phyloP scores from a whole-genome alignment of 78 protist genomes.

The Monosiga brevicollis region DNA sequence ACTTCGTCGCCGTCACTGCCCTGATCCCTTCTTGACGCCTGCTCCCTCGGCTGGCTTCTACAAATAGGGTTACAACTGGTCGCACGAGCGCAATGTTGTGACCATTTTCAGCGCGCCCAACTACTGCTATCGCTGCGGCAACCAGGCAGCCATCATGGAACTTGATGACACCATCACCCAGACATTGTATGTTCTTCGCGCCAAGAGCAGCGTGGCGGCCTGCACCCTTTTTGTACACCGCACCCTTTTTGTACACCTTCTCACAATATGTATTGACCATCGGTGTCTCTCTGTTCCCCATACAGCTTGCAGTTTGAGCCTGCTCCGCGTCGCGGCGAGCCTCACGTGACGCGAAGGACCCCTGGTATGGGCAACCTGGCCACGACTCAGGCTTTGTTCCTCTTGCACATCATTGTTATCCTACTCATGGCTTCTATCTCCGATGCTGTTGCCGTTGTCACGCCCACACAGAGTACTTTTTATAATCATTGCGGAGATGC shows the following conservation, averaged over 20 bases:
- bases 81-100: conserved; percentile 82
- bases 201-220: neutral
- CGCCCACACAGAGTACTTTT: too few species aligned
- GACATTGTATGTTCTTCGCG: conserved; percentile 65
- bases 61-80: conserved; percentile 85
- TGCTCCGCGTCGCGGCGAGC: conserved; percentile 96
- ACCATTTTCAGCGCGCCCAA: conserved; percentile 98
- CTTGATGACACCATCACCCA: conserved; percentile 80
- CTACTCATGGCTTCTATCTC: too few species aligned
- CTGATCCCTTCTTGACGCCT: neutral
- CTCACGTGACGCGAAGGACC: conserved; percentile 81
- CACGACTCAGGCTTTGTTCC: too few species aligned
- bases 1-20: neutral
- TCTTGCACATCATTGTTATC: too few species aligned
- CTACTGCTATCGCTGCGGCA: conserved; percentile 97
- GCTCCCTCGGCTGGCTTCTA: neutral
- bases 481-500: too few species aligned
- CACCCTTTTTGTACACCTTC: neutral
- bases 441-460: too few species aligned
- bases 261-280: neutral
- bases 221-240: conserved; percentile 14
- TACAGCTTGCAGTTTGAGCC: conserved; percentile 91
- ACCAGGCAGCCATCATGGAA: conserved; percentile 91
- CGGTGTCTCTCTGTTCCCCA: neutral
- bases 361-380: conserved; percentile 76